phyloP scores from a whole-genome alignment of 306 rosid species.

The Quercus bicolor region DNA sequence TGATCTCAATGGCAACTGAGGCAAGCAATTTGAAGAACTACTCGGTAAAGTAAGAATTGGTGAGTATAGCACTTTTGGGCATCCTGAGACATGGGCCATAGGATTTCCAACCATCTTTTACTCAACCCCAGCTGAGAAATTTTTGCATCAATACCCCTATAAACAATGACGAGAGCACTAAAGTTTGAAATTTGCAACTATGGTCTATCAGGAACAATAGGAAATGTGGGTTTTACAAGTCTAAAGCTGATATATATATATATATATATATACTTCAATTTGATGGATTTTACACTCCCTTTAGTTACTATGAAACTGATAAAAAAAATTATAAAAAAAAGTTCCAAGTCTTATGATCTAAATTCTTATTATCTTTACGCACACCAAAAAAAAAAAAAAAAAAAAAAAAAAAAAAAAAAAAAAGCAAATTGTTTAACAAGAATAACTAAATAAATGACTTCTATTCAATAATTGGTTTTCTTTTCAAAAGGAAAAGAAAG shows the following conservation, averaged over 20 bases:
- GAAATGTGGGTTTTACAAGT: no score
- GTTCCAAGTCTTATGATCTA: neutral
- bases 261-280: no score
- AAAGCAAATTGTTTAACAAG: no score
- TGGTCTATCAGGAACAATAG: no score
- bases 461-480: neutral
- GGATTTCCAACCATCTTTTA: conserved; percentile 32
- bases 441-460: no score
- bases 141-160: neutral
- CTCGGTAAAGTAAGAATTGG: conserved; percentile 28
- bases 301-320: no score
- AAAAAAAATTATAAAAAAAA: neutral
- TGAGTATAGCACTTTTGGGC: conserved; percentile 45
- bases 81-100: conserved; percentile 41
- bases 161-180: neutral
- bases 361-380: neutral
- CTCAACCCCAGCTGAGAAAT: neutral
- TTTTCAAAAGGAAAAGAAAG: neutral
- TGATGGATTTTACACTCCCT: no score
- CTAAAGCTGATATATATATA: no score
- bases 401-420: no score
- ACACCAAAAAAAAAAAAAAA: no score
- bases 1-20: conserved; percentile 41
- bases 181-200: neutral
- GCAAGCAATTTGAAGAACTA: conserved; percentile 39